phyloP scores from a whole-genome alignment of 75 land plant genomes.

The Pinus albicaulis region DNA sequence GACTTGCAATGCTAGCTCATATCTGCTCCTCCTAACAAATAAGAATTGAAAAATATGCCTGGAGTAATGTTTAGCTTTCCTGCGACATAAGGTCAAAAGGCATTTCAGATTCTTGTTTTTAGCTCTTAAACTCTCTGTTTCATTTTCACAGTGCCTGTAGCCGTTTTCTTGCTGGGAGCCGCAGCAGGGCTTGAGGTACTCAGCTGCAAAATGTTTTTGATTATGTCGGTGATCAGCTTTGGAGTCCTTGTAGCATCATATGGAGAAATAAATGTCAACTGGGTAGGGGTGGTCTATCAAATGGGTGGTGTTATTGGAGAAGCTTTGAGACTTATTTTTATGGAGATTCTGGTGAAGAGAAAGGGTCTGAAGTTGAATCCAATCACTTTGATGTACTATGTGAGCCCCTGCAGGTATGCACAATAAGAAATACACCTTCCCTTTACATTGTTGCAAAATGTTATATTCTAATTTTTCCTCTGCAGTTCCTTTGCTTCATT shows the following conservation, averaged over 20 bases:
- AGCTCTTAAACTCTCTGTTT: constrained; percentile 2
- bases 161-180: constrained; percentile 90
- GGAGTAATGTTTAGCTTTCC: neutral
- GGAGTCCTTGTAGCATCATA: constrained; percentile 97
- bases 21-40: neutral
- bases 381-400: constrained; percentile 91
- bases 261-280: constrained; percentile 88
- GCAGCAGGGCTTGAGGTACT: constrained; percentile 78
- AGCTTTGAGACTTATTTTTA: constrained; percentile 85
- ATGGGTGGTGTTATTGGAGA: constrained; percentile 98
- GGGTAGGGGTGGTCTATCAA: constrained; percentile 96
- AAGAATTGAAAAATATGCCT: neutral
- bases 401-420: constrained; percentile 94
- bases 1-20: constrained; percentile 10
- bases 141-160: constrained; percentile 91
- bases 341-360: constrained; percentile 91
- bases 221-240: constrained; percentile 91
- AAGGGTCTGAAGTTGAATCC: constrained; percentile 89
- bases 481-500: neutral
- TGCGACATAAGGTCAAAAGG: neutral
- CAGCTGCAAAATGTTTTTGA: constrained; percentile 75
- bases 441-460: neutral
- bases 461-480: neutral
- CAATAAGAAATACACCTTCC: neutral
- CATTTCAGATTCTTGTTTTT: constrained; percentile 5